These are phyloP conservation scores for Paramyrothecium sp. DNA, from an alignment of 2,329 filamentous ascomycete species.

Conservation along the genomic window DNA sequence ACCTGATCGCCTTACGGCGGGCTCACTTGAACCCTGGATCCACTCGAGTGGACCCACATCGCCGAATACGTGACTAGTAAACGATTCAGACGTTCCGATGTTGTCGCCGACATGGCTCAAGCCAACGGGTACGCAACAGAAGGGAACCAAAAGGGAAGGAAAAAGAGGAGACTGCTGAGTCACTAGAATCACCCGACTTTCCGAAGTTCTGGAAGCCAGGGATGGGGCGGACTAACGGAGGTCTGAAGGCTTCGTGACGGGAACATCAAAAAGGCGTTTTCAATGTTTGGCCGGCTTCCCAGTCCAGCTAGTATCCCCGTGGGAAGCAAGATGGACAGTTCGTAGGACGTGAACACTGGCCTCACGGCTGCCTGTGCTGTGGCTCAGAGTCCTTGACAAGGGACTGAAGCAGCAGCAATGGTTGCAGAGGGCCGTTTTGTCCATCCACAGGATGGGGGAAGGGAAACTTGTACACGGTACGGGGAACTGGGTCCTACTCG, in stretches of 20 bases:
- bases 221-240: too few relatives aligned
- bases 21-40: background rate
- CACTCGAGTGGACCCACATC: background rate
- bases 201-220: background rate
- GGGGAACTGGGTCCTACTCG: background rate
- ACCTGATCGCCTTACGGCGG: background rate
- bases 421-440: background rate
- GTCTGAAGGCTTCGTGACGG: too few relatives aligned
- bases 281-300: too few relatives aligned
- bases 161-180: background rate
- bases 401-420: too few relatives aligned
- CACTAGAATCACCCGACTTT: background rate
- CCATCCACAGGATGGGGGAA: background rate
- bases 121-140: background rate
- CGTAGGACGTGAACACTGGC: too few relatives aligned
- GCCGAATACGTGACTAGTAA: background rate
- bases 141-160: background rate
- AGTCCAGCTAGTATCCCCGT: too few relatives aligned
- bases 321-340: too few relatives aligned
- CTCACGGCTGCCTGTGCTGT: too few relatives aligned
- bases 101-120: background rate
- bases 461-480: background rate
- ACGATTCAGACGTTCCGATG: background rate
- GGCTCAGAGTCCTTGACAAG: too few relatives aligned
- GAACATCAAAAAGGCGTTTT: too few relatives aligned